phyloP scores from a whole-genome alignment of 345 rosid genomes.

The Arabis hirsuta region DNA sequence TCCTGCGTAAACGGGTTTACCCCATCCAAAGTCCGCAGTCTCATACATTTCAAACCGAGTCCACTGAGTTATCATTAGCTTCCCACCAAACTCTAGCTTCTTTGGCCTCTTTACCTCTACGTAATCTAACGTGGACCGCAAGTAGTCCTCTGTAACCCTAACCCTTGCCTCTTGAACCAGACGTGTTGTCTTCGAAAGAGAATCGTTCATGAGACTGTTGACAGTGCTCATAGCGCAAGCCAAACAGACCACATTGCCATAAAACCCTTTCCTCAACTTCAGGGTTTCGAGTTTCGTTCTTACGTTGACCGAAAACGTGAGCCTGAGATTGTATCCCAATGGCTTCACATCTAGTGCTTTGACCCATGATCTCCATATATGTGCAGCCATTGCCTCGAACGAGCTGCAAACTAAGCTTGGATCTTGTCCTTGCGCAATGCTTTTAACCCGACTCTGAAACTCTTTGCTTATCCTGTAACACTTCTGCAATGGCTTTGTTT shows the following conservation, averaged over 20 bases:
- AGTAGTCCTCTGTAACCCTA: conserved; percentile 70
- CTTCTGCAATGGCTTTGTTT: conserved; percentile 68
- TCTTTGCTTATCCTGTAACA: conserved; percentile 71
- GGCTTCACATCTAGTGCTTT: conserved; percentile 83
- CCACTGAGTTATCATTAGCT: conserved; percentile 91
- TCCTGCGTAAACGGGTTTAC: conserved; percentile 79
- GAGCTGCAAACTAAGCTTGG: conserved; percentile 53
- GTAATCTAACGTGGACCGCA: conserved; percentile 70
- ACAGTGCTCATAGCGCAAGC: conserved; percentile 78
- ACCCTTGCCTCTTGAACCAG: conserved; percentile 71
- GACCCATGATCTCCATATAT: conserved; percentile 94
- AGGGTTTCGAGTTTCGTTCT: conserved; percentile 65
- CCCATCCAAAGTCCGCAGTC: conserved; percentile 92
- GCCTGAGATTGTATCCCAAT: conserved; percentile 65
- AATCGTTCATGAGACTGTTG: conserved; percentile 54
- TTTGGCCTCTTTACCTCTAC: conserved; percentile 70
- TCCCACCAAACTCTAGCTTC: conserved; percentile 87
- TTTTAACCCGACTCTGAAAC: conserved; percentile 67
- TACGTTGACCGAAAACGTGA: conserved; percentile 85
- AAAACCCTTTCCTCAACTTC: conserved; percentile 67
- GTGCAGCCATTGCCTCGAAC: conserved; percentile 91
- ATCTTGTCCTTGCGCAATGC: conserved; percentile 56
- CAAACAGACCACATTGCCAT: conserved; percentile 81
- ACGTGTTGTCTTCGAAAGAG: conserved; percentile 53
- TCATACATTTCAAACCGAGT: conserved; percentile 81